phyloP scores from a whole-genome alignment of 139 green algal genomes.

The Edaphochlamys debaryana region DNA sequence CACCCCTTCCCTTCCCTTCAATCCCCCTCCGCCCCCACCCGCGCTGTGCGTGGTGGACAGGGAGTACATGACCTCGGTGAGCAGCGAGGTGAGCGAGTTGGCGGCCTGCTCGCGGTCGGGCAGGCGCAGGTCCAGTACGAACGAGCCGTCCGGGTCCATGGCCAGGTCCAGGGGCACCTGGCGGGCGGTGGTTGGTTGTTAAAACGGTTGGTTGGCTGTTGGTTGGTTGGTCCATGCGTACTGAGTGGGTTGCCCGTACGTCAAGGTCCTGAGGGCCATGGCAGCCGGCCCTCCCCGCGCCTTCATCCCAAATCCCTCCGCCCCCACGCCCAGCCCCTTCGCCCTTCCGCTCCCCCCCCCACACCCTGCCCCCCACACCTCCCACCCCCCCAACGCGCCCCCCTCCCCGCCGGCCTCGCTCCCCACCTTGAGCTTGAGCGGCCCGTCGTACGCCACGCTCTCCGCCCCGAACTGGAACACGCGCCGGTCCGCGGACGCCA shows the following conservation, averaged over 20 bases:
- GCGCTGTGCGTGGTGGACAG: conserved; percentile 14
- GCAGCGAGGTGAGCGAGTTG: conserved; percentile 43
- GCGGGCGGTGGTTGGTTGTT: not conserved
- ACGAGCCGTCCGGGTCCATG: conserved; percentile 65
- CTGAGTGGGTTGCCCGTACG: no score
- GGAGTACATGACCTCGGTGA: conserved; percentile 40
- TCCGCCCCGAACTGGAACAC: conserved; percentile 65
- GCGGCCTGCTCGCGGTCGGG: conserved; percentile 54
- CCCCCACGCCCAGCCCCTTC: no score
- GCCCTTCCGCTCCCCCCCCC: no score
- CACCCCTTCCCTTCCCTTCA: no score
- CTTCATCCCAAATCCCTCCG: no score
- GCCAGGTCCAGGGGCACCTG: conserved; percentile 64
- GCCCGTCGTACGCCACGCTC: conserved; percentile 76
- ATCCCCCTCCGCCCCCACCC: no score
- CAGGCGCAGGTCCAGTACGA: conserved; percentile 63
- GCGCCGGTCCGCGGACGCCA: conserved; percentile 67
- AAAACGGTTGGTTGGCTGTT: no score
- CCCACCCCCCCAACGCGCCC: no score
- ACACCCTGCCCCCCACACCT: no score
- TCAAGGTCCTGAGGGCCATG: no score
- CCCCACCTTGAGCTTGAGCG: conserved; percentile 61
- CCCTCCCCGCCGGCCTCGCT: not conserved
- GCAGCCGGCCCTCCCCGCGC: no score
- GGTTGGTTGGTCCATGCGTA: no score